Percentiles rank a stretch among this genome's conserved stretches.
These are phyloP conservation scores for Fusarium austroafricanum DNA, from an alignment of 2,329 filamentous ascomycete species.

Conservation along the genomic window DNA sequence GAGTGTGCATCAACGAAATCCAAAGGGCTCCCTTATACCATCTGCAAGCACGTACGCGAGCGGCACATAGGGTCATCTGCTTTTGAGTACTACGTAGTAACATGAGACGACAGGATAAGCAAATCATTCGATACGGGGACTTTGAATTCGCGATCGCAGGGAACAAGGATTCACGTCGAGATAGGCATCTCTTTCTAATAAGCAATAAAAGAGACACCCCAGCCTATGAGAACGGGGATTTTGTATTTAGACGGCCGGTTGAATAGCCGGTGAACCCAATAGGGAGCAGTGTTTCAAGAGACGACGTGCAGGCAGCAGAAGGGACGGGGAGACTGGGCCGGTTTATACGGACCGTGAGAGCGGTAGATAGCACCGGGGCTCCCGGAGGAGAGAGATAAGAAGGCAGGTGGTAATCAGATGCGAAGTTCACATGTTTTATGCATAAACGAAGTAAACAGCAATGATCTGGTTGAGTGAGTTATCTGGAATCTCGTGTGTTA, in stretches of 20 bases:
- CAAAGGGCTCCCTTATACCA: conserved; percentile 17
- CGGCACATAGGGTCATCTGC: conserved; percentile 28
- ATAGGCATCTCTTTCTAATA: conserved; percentile 21
- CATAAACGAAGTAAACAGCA: neutral
- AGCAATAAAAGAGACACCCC: conserved; percentile 1
- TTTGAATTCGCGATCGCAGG: conserved; percentile 11
- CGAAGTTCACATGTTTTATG: neutral
- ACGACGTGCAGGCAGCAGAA: conserved; percentile 29
- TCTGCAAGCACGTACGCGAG: conserved; percentile 11
- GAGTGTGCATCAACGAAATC: neutral
- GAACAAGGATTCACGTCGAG: conserved; percentile 32
- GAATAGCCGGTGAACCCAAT: conserved; percentile 14
- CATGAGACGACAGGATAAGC: conserved; percentile 12
- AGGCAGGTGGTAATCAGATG: conserved; percentile 1
- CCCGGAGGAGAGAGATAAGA: neutral
- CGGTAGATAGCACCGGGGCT: conserved; percentile 20
- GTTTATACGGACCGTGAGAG: conserved; percentile 44
- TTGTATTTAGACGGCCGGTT: conserved; percentile 27
- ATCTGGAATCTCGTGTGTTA: conserved; percentile 4
- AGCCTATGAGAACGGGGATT: conserved; percentile 13
- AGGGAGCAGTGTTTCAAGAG: conserved; percentile 11
- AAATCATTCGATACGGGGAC: neutral
- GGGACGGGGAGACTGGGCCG: conserved; percentile 22
- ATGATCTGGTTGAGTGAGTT: neutral
- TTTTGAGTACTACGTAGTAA: neutral